Conservation (phyloP, 352 stramenopile genomes). For the Phytopythium aichiense region DNA sequence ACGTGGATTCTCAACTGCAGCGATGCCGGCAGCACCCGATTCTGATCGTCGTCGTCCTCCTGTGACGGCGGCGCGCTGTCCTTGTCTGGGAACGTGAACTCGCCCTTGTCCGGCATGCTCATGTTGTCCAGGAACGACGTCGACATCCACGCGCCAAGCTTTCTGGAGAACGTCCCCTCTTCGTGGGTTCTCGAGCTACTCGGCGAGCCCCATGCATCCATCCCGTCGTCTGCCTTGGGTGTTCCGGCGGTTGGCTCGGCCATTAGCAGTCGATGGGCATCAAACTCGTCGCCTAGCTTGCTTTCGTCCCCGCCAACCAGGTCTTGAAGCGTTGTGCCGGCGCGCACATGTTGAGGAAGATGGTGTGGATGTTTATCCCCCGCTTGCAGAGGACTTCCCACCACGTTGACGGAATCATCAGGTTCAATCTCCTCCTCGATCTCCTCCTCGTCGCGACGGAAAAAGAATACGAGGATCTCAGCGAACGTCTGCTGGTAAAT, state of each 20-base stretch:
- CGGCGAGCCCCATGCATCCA: conserved; percentile 8
- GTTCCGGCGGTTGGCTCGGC: not conserved
- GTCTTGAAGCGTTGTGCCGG: conserved; percentile 5
- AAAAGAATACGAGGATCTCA: conserved; percentile 79
- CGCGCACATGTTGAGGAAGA: not conserved
- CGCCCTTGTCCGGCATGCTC: conserved; percentile 16
- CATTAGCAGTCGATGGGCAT: not conserved
- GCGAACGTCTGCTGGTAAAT: conserved; percentile 75
- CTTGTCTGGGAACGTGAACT: conserved; percentile 4
- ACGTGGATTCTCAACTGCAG: conserved; percentile 79
- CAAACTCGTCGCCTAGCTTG: conserved; percentile 1
- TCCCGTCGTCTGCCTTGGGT: not conserved
- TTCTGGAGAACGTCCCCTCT: conserved; percentile 34
- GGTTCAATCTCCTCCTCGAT: conserved; percentile 2
- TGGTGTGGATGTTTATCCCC: not conserved
- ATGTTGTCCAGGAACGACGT: conserved; percentile 55
- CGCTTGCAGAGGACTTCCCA: not conserved
- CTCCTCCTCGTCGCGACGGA: conserved; percentile 31
- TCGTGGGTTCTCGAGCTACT: conserved; percentile 15
- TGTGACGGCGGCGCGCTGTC: conserved; percentile 11
- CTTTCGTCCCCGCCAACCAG: not conserved
- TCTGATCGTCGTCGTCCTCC: conserved; percentile 17
- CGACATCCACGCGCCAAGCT: conserved; percentile 51
- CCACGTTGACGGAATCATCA: not conserved
- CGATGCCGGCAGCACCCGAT: conserved; percentile 34